A percentile compares a stretch with the other conserved stretches of the same genome.
Conservation (phyloP, 202 grass and related monocot genomes). For the Saccharum hybrid region DNA sequence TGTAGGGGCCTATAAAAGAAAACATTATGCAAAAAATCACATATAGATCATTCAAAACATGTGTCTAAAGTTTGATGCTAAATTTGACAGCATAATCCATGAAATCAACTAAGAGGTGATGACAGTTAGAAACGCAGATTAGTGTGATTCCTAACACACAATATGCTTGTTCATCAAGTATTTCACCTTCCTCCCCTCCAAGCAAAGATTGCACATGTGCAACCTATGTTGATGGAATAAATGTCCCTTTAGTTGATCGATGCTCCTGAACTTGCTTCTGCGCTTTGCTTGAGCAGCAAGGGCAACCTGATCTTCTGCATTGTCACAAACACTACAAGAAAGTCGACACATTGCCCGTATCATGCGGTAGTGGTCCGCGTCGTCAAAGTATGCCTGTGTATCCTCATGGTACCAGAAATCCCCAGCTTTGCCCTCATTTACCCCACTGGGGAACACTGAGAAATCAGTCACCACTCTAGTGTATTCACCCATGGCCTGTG, state of each 20-base stretch:
- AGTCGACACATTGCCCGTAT: conserved; percentile 92
- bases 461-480: conserved; percentile 86
- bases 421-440: conserved; percentile 68
- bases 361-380: conserved; percentile 88
- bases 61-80: conserved; percentile 13
- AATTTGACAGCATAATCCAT: background rate
- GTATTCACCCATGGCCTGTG: conserved; percentile 85
- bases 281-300: conserved; percentile 65
- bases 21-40: background rate
- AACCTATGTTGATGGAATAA: conserved; percentile 76
- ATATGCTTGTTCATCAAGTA: conserved; percentile 13
- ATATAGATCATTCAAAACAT: background rate
- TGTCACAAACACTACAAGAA: conserved; percentile 96
- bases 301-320: conserved; percentile 53
- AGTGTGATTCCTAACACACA: background rate
- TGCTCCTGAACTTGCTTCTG: conserved; percentile 79
- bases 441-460: conserved; percentile 54
- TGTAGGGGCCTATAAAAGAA: background rate
- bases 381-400: conserved; percentile 82
- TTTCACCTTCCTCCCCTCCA: conserved; percentile 93
- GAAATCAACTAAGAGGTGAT: conserved; percentile 12
- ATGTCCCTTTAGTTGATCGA: conserved; percentile 94
- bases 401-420: conserved; percentile 96
- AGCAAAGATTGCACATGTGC: conserved; percentile 86
- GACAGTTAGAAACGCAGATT: background rate